Base-by-base conservation (phyloP, 192 early-diverging fungal genomes). In the Phycomyces blakesleeanus region DNA sequence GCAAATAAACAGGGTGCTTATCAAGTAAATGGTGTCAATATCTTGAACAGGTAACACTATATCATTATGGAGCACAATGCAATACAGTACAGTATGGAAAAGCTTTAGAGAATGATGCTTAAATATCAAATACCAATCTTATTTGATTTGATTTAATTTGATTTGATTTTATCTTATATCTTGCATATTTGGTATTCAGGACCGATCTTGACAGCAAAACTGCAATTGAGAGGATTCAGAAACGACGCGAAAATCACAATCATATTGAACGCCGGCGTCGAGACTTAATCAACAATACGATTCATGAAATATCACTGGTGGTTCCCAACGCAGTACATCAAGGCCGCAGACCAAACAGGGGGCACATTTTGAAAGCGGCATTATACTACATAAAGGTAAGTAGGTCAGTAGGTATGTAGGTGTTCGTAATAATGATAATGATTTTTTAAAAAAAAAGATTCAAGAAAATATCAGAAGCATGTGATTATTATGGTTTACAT, bases 161-260 rank as follows among this genome's bases (percentile, higher is more conserved):
- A 10, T 14, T 10, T 10, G 6, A 41, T 18, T 51, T 42, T 40
- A 38, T 40, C 20, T n/a, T 12, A 25, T n/a, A n/a, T n/a, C n/a
- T n/a, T n/a, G 5, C 22, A 34, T 18, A 38, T 20, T 52, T 42
- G 6, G 9, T 38, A 47, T 39, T 8, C 34, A 72, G 71, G 29
- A 72, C 66, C 52, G 57, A 62, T 52, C 39, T 72, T 37, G 71
- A 72, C 51, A 72, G 71, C 34, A 72, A 85, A 56, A 87, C 85
- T 0, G 87, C 85, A 15, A 81, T 87, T n/a, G 87, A 90, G 72
- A 79, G 86, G 65, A 72, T 90, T 59, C 82, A 87, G 62, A 75
- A 84, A n/a, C 84, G 88, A 27, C 77, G 88, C 59, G 88, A 87
- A 73, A 88, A 88, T 74, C 88, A 90, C 67, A 90, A 90, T 67